These are phyloP conservation scores for Colletotrichum higginsianum DNA, from an alignment of 2,329 filamentous ascomycete genomes.

Conservation along the genomic window DNA sequence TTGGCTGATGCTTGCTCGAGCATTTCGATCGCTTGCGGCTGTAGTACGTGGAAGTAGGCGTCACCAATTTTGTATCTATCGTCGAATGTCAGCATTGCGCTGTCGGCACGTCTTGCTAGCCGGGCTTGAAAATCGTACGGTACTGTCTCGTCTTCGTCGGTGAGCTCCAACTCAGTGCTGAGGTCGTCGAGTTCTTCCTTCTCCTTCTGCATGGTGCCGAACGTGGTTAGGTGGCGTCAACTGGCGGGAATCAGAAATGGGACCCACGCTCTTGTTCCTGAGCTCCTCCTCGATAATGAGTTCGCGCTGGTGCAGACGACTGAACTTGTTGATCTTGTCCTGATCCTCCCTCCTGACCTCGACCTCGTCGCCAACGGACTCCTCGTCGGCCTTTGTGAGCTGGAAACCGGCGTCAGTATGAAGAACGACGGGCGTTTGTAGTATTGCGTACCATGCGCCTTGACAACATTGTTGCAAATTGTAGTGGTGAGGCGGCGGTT, in stretches of 20 bases:
- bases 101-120: neutral
- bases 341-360: slow-evolving; percentile 97
- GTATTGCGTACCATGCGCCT: slow-evolving; percentile 69
- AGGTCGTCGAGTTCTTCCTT: slow-evolving; percentile 98
- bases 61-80: slow-evolving; percentile 95
- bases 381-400: slow-evolving; percentile 96
- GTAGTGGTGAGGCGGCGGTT: neutral
- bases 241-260: fast-evolving
- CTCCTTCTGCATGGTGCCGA: slow-evolving; percentile 79
- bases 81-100: slow-evolving; percentile 3
- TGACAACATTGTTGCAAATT: slow-evolving; percentile 61
- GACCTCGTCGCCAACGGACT: slow-evolving; percentile 82
- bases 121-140: slow-evolving; percentile 70
- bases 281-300: slow-evolving; percentile 84
- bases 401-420: slow-evolving; percentile 55
- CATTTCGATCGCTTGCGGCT: slow-evolving; percentile 89
- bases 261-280: slow-evolving; percentile 81
- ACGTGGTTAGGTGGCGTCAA: slow-evolving; percentile 37
- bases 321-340: slow-evolving; percentile 99
- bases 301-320: slow-evolving; percentile 91
- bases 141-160: slow-evolving; percentile 93
- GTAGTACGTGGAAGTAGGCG: slow-evolving; percentile 89
- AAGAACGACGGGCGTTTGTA: fast-evolving
- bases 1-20: slow-evolving; percentile 79
- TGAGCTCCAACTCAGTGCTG: slow-evolving; percentile 90